These are phyloP conservation scores for Termitomyces sp. DNA, from an alignment of 768 basidiomycete species.

Conservation along the genomic window DNA sequence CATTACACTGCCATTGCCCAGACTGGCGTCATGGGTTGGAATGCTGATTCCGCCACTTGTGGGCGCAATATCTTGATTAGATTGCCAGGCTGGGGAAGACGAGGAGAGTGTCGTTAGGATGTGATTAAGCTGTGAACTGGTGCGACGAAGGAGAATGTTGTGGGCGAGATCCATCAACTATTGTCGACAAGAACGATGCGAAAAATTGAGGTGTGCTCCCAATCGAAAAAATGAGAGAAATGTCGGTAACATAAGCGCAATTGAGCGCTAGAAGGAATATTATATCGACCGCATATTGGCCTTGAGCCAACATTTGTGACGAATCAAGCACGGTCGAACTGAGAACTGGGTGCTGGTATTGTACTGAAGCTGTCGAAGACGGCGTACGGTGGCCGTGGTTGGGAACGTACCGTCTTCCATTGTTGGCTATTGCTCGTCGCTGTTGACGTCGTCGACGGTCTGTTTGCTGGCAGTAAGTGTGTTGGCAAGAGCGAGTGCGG, in stretches of 20 bases:
- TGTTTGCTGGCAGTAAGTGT: slow-evolving; percentile 10
- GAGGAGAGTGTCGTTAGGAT: slow-evolving; percentile 33
- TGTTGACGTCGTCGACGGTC: slow-evolving; percentile 1
- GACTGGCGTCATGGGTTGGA: slow-evolving; percentile 47
- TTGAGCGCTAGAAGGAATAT: slow-evolving; percentile 4
- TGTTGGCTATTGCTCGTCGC: slow-evolving; percentile 19
- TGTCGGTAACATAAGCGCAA: slow-evolving; percentile 9
- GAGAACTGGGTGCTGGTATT: slow-evolving; percentile 20
- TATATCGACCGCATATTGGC: slow-evolving; percentile 25
- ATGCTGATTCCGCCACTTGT: slow-evolving; percentile 58
- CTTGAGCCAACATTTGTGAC: slow-evolving; percentile 36
- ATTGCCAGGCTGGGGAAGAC: slow-evolving; percentile 68
- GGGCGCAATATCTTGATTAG: slow-evolving; percentile 70
- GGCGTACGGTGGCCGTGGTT: slow-evolving; percentile 61
- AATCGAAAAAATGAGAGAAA: slow-evolving; percentile 14
- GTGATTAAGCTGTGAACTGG: slow-evolving; percentile 26
- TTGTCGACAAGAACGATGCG: slow-evolving; percentile 17
- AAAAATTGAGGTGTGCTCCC: slow-evolving; percentile 14
- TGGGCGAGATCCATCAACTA: slow-evolving; percentile 11
- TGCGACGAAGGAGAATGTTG: slow-evolving; percentile 18
- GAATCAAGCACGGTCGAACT: slow-evolving; percentile 21
- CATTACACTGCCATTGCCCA: slow-evolving; percentile 36
- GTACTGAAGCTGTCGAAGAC: slow-evolving; percentile 21
- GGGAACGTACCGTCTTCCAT: slow-evolving; percentile 78
- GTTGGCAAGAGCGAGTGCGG: background rate